These are phyloP conservation scores for Globisporangium splendens DNA, from an alignment of 352 stramenopile genomes.

Conservation along the genomic window DNA sequence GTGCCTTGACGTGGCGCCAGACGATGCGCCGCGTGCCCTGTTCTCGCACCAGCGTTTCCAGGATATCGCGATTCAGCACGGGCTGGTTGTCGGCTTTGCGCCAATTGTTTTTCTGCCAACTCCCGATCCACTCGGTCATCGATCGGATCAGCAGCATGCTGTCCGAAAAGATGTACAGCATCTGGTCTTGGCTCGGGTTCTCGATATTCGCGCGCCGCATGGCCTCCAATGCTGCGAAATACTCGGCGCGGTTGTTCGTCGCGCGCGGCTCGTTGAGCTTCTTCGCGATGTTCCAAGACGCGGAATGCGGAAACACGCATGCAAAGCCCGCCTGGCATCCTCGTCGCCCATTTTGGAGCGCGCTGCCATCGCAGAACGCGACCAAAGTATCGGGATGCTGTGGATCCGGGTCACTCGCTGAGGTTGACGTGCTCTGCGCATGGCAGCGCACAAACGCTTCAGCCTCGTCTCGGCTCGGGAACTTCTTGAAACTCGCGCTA, in stretches of 20 bases:
- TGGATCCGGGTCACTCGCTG: constrained; percentile 31
- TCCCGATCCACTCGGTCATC: constrained; percentile 71
- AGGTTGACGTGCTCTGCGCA: neutral
- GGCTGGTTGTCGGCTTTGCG: constrained; percentile 45
- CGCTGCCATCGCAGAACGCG: constrained; percentile 78
- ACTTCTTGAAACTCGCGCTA: constrained; percentile 58
- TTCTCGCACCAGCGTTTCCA: constrained; percentile 48
- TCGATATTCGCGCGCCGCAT: constrained; percentile 68
- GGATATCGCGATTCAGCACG: constrained; percentile 65
- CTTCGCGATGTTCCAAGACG: constrained; percentile 59
- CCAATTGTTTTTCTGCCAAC: constrained; percentile 64
- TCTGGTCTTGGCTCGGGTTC: constrained; percentile 22
- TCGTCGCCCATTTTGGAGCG: constrained; percentile 52
- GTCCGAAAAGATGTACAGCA: constrained; percentile 75
- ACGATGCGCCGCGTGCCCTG: constrained; percentile 43
- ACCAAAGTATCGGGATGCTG: constrained; percentile 49
- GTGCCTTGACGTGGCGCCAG: constrained; percentile 66
- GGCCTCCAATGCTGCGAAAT: constrained; percentile 45
- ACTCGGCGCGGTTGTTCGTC: constrained; percentile 54
- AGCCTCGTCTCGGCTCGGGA: constrained; percentile 38
- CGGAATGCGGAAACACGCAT: constrained; percentile 70
- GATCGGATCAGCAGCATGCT: constrained; percentile 78
- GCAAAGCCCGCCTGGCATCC: constrained; percentile 59
- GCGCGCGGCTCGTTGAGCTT: constrained; percentile 40
- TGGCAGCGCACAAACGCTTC: constrained; percentile 47